Conservation (phyloP, 1,284 basidiomycete genomes). For the Sphaerobolus stellatus region DNA sequence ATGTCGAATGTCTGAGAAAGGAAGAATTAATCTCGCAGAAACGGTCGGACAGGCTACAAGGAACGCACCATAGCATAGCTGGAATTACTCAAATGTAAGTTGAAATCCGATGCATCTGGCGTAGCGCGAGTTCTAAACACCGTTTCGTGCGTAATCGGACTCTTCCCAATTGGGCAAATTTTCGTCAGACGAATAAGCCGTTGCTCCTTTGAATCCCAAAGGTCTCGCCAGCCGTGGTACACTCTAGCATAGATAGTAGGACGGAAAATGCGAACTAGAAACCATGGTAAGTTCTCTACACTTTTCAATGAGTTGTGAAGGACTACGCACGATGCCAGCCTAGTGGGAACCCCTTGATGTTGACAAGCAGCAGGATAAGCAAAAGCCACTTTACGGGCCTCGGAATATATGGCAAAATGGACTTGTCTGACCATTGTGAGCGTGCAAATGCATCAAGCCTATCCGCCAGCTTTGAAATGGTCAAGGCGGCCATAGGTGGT, state of each 20-base stretch:
- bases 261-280: slow-evolving; percentile 56
- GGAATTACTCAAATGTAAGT: slow-evolving; percentile 73
- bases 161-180: slow-evolving; percentile 53
- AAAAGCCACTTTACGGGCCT: slow-evolving; percentile 26
- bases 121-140: slow-evolving; percentile 46
- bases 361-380: slow-evolving; percentile 46
- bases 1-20: slow-evolving; percentile 48
- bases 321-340: slow-evolving; percentile 70
- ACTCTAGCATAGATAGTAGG: slow-evolving; percentile 44
- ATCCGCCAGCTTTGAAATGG: no score
- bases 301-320: no score
- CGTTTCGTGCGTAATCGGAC: slow-evolving; percentile 49
- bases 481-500: no score
- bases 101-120: slow-evolving; percentile 69
- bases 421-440: no score
- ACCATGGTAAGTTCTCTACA: no score
- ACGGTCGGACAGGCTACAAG: neutral
- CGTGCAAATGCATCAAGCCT: no score
- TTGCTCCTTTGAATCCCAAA: slow-evolving; percentile 40
- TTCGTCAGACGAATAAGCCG: slow-evolving; percentile 38
- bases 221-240: slow-evolving; percentile 36
- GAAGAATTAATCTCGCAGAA: slow-evolving; percentile 4
- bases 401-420: slow-evolving; percentile 20
- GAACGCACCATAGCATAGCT: slow-evolving; percentile 65
- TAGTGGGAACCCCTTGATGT: slow-evolving; percentile 58